Conservation (phyloP, 768 basidiomycete species). For the Rickenella mellea region DNA sequence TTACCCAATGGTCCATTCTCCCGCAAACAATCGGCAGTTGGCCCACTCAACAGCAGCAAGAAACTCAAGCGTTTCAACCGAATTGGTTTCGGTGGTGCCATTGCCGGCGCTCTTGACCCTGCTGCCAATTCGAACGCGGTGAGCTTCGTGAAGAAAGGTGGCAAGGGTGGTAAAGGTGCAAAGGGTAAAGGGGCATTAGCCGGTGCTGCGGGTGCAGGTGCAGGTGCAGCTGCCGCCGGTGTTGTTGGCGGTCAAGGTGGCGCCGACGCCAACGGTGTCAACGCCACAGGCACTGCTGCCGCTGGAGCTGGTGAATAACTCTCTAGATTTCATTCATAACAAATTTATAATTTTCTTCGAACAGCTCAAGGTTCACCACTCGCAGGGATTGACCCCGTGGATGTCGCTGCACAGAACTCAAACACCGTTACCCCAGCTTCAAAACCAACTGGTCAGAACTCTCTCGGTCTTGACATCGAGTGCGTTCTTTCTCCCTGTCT, state of each 20-base stretch:
- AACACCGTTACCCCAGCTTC: slow-evolving; percentile 34
- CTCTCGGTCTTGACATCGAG: slow-evolving; percentile 66
- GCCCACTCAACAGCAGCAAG: too few species aligned
- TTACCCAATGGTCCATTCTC: slow-evolving; percentile 20
- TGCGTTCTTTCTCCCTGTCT: slow-evolving; percentile 24
- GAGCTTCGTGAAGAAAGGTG: too few species aligned
- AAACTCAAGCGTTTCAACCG: slow-evolving; percentile 2
- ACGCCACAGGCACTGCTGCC: slow-evolving; percentile 1
- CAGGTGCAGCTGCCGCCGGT: slow-evolving; percentile 3
- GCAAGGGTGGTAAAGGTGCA: too few species aligned
- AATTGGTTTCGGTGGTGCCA: background rate
- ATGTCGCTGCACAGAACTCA: slow-evolving; percentile 24
- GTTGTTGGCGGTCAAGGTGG: slow-evolving; percentile 2
- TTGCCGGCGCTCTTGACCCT: too few species aligned
- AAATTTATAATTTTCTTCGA: too few species aligned
- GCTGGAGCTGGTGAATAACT: background rate
- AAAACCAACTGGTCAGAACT: slow-evolving; percentile 33
- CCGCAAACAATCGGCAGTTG: slow-evolving; percentile 3
- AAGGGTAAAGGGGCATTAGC: too few species aligned
- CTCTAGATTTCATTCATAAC: too few species aligned
- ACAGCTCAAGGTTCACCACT: too few species aligned
- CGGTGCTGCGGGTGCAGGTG: slow-evolving; percentile 6
- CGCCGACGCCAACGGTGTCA: background rate
- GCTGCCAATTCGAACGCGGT: too few species aligned
- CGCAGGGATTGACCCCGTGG: slow-evolving; percentile 24